These are phyloP conservation scores for Tetrahymena borealis DNA, from an alignment of 73 alveolate species.

Conservation along the genomic window DNA sequence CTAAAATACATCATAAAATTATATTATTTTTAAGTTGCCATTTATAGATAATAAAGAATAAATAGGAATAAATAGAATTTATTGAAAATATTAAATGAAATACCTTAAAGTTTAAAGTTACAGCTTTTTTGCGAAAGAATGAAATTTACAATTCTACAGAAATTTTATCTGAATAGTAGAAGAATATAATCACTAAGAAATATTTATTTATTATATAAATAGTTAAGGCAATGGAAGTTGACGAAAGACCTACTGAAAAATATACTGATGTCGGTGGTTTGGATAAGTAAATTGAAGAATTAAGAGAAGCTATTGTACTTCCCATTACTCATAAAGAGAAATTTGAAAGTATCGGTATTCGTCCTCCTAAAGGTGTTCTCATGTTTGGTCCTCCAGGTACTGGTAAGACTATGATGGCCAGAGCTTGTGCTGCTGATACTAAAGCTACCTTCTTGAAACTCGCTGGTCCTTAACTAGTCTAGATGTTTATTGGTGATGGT, in stretches of 20 bases:
- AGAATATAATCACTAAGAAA: no score
- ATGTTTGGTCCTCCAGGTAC: conserved; percentile 99
- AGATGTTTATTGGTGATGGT: conserved; percentile 99
- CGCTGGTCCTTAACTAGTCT: conserved; percentile 99
- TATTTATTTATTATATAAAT: not conserved
- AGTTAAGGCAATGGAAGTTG: conserved; percentile 87
- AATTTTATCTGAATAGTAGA: no score
- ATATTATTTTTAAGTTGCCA: no score
- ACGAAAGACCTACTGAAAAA: conserved; percentile 98
- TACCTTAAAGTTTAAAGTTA: no score
- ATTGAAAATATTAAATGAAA: no score
- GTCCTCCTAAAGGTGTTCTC: conserved; percentile 99
- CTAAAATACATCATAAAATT: no score
- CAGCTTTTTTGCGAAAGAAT: no score
- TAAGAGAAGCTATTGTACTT: conserved; percentile 98
- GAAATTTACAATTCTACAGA: no score
- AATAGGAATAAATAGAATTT: no score
- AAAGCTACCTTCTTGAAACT: conserved; percentile 98
- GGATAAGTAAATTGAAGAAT: conserved; percentile 98
- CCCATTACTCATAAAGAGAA: conserved; percentile 99
- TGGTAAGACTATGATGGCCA: conserved; percentile 99
- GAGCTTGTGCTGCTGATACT: conserved; percentile 98
- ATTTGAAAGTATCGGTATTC: conserved; percentile 98
- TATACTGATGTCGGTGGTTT: conserved; percentile 99
- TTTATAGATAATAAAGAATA: no score